phyloP scores from a whole-genome alignment of 345 rosid species.

The Geranium brycei region DNA sequence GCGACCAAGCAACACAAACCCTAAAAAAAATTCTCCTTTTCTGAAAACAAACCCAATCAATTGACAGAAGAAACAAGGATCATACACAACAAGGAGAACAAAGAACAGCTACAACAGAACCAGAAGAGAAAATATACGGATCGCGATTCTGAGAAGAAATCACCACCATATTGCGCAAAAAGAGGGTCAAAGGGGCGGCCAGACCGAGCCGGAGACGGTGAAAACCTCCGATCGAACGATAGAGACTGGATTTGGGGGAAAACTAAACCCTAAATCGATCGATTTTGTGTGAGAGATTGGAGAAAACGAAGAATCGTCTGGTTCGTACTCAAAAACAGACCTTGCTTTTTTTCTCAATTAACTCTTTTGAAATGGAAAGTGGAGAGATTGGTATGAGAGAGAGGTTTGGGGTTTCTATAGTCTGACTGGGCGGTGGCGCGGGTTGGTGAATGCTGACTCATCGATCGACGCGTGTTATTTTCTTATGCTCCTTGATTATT shows the following conservation, averaged over 20 bases:
- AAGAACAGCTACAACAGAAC: not conserved
- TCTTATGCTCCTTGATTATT: not conserved
- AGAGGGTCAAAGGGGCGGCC: not conserved
- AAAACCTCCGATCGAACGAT: not conserved
- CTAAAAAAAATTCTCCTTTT: not conserved
- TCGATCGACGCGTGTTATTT: not conserved
- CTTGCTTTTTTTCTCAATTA: not conserved
- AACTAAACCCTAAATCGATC: not conserved
- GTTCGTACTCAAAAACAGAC: not conserved
- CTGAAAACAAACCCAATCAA: not conserved
- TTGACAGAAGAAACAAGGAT: not conserved
- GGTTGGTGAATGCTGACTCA: not conserved
- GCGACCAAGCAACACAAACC: not conserved
- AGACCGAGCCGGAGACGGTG: not conserved
- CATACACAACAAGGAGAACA: not conserved
- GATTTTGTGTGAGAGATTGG: not conserved
- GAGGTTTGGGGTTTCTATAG: not conserved
- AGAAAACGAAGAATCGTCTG: not conserved
- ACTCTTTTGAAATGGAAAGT: not conserved
- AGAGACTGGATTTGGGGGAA: not conserved
- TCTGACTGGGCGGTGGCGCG: not conserved
- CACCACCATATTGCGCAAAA: constrained; percentile 6
- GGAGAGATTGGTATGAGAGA: not conserved
- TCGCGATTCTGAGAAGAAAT: constrained; percentile 8
- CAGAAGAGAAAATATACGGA: not conserved